A percentile compares a stretch with the other conserved stretches of the same genome.
Evolutionary conservation across 2,329 filamentous ascomycete genomes (phyloP).

Genomic region (Berkeleyomyces basicola): DNA sequence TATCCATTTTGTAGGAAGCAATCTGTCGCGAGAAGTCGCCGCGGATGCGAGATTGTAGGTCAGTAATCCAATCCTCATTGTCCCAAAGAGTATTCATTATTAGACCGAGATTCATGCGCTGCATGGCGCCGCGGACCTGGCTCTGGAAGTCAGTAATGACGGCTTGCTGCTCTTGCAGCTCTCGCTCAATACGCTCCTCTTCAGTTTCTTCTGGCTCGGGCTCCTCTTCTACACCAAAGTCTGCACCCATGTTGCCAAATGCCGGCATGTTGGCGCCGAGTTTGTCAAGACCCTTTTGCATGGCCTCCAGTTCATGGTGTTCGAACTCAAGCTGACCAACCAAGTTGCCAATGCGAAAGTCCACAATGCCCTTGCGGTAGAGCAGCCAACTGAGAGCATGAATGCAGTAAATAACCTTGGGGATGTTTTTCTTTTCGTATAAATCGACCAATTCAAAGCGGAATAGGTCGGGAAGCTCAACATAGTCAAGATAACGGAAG

Average conservation of each 20-base stretch:
- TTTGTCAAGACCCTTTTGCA: constrained; percentile 92
- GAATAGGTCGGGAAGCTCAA: constrained; percentile 87
- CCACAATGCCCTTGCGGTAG: constrained; percentile 83
- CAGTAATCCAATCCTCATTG: constrained; percentile 56
- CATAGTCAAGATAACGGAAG: constrained; percentile 81
- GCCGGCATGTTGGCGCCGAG: constrained; percentile 91
- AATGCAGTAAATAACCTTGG: constrained; percentile 97
- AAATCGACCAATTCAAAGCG: constrained; percentile 93
- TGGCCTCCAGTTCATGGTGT: constrained; percentile 90
- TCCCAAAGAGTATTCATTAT: constrained; percentile 87
- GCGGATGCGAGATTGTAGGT: constrained; percentile 73
- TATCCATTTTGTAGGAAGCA: constrained; percentile 62
- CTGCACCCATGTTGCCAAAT: constrained; percentile 92
- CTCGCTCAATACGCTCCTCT: constrained; percentile 70
- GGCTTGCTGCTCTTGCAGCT: constrained; percentile 59
- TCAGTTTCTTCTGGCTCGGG: constrained; percentile 72
- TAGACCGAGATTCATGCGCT: constrained; percentile 59
- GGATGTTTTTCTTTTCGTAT: constrained; percentile 99
- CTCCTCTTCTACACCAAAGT: constrained; percentile 73
- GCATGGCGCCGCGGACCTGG: constrained; percentile 65
- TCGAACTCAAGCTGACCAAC: constrained; percentile 95
- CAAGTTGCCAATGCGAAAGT: constrained; percentile 90
- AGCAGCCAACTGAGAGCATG: constrained; percentile 96
- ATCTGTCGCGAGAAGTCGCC: constrained; percentile 80
- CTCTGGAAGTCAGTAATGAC: constrained; percentile 67